A percentile compares a stretch with the other conserved stretches of the same genome.
Conservation (phyloP, 768 basidiomycete genomes). For the Mycena latifolia region DNA sequence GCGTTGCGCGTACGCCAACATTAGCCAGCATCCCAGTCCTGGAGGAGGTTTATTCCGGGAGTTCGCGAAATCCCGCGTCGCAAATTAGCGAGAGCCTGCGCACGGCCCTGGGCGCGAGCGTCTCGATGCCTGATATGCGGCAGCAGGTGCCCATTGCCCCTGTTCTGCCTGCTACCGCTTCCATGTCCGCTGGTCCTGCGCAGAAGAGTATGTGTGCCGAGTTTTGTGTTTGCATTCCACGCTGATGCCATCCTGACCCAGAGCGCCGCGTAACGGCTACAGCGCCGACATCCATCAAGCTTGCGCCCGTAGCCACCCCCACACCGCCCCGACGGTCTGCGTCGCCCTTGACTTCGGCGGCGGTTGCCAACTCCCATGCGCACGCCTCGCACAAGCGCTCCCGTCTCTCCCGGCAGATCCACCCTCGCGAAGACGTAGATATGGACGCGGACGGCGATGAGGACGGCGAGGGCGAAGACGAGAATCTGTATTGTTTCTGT, state of each 20-base stretch:
- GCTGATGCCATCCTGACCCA: slow-evolving; percentile 34
- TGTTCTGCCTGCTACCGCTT: slow-evolving; percentile 37
- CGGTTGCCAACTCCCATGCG: slow-evolving; percentile 44
- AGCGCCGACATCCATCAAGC: slow-evolving; percentile 56
- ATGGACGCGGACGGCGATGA: slow-evolving; percentile 53
- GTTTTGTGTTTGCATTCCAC: background rate
- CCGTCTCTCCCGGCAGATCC: slow-evolving; percentile 60
- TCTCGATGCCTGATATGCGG: slow-evolving; percentile 45
- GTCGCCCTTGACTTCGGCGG: slow-evolving; percentile 53
- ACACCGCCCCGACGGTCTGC: slow-evolving; percentile 55
- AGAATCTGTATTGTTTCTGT: slow-evolving; percentile 64
- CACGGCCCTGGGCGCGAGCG: slow-evolving; percentile 50
- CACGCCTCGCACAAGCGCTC: slow-evolving; percentile 50
- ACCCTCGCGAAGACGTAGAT: slow-evolving; percentile 50
- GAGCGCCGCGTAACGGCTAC: slow-evolving; percentile 55
- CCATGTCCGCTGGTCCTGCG: slow-evolving; percentile 42
- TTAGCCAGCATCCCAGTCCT: slow-evolving; percentile 15
- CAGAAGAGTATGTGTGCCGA: slow-evolving; percentile 54
- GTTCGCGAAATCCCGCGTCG: slow-evolving; percentile 46
- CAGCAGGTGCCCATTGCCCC: slow-evolving; percentile 38
- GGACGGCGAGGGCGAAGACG: slow-evolving; percentile 60
- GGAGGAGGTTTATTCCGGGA: slow-evolving; percentile 22
- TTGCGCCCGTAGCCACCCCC: slow-evolving; percentile 50
- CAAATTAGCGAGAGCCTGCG: slow-evolving; percentile 60
- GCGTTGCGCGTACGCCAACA: slow-evolving; percentile 38